Base-by-base conservation (phyloP, 768 basidiomycete genomes). In the Gloeophyllum trabeum region DNA sequence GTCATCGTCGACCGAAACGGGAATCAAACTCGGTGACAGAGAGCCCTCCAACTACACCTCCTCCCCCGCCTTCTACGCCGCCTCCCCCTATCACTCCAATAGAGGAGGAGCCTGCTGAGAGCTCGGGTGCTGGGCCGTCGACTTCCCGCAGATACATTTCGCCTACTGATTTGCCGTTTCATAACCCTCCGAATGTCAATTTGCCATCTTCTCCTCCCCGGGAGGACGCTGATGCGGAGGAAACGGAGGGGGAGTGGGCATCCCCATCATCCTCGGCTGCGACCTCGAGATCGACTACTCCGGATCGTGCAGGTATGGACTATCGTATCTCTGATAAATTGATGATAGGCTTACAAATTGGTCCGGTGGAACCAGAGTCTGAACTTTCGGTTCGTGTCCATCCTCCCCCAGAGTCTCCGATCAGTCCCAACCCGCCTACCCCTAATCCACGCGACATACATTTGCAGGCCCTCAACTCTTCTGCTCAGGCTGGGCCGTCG, bases 401-500 rank as follows among this genome's bases (percentile, higher is more conserved):
- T 63, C 78, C 75, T 23, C 79, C 80, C 47, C 83, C 84, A 52
- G 86, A 89, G 60, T 87, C 85, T 18, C 85, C 88, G 1, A 64
- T 67, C 62, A 78, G 73, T 48, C 80, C 79, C 34, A 84, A 89
- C 56, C 84, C 85, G 18, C 86, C 86, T 43, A 91, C 88, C n/a
- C 88, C 88, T 43, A 76, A 84, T 55, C 66, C 76, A 43, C 76
- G 76, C 53, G 88, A 91, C 53, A 91, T 91, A 47, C 84, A 79
- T 61, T 65, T 88, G 49, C 83, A 78, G 62, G 76, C 84, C 40
- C 65, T 84, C 39, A 63, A 69, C 18, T 55, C 61, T 46, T 61
- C 44, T 18, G 44, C 54, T 10, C 65, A 67, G n/a, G 23, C 4
- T 13, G n/a, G 38, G 38, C 14, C 14, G 14, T 19, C 41, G 4